phyloP scores from a whole-genome alignment of 1,284 basidiomycete species.

The Cutaneotrichosporon mucoides region DNA sequence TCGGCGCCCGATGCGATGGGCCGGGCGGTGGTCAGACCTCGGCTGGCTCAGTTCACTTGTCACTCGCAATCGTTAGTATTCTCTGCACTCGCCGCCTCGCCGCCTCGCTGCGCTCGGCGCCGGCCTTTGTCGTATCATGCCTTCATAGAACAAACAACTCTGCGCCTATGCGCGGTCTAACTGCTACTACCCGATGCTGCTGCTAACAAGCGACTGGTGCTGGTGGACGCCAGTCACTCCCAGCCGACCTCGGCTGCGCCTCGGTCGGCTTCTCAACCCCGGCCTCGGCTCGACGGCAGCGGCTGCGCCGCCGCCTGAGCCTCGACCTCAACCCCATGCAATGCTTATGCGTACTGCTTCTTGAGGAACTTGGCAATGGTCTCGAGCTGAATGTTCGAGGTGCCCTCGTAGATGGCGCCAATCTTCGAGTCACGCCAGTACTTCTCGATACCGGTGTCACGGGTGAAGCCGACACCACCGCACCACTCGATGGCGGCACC shows the following conservation, averaged over 20 bases:
- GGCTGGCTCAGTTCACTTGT: too few relatives aligned
- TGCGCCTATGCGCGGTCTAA: background rate
- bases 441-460: slow-evolving; percentile 92
- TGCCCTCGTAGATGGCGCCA: slow-evolving; percentile 92
- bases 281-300: too few relatives aligned
- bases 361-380: slow-evolving; percentile 86
- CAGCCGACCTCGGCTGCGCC: too few relatives aligned
- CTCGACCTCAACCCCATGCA: too few relatives aligned
- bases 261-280: too few relatives aligned
- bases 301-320: too few relatives aligned
- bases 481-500: slow-evolving; percentile 95
- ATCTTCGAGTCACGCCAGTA: slow-evolving; percentile 94
- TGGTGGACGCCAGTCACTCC: too few relatives aligned
- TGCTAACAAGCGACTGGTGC: too few relatives aligned
- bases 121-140: background rate
- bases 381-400: slow-evolving; percentile 92
- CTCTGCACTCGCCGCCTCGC: too few relatives aligned
- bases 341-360: slow-evolving; percentile 29
- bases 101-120: background rate
- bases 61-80: too few relatives aligned
- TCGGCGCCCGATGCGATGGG: too few relatives aligned
- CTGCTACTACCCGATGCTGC: background rate
- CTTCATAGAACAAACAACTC: slow-evolving; percentile 6
- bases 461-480: slow-evolving; percentile 90
- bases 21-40: too few relatives aligned